Percentiles rank a stretch among this genome's conserved stretches.
phyloP scores from a whole-genome alignment of 2,329 filamentous ascomycete species.

The Chrysoporthe puriensis region DNA sequence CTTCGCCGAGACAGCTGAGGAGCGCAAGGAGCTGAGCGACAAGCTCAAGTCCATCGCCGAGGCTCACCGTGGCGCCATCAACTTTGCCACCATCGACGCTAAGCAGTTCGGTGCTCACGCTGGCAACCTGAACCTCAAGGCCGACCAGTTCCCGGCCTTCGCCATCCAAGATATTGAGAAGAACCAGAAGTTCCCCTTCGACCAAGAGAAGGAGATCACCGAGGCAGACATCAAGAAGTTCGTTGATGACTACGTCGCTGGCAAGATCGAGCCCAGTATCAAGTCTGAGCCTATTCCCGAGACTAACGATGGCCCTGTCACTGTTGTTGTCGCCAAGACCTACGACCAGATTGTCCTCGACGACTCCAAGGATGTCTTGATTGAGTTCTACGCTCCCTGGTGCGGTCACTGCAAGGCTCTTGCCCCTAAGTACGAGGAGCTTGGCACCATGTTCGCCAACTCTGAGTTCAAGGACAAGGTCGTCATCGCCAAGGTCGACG shows the following conservation, averaged over 20 bases:
- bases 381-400: constrained; percentile 99
- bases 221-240: constrained; percentile 75
- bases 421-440: constrained; percentile 94
- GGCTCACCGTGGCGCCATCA: constrained; percentile 91
- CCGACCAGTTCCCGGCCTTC: constrained; percentile 94
- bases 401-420: constrained; percentile 99
- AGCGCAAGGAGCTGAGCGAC: constrained; percentile 78
- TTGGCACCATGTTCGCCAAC: constrained; percentile 76
- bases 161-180: constrained; percentile 94
- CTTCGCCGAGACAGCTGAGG: constrained; percentile 89
- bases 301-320: constrained; percentile 86
- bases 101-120: constrained; percentile 93
- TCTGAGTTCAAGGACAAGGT: constrained; percentile 82
- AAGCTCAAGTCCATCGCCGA: constrained; percentile 84
- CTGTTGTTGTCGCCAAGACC: constrained; percentile 87
- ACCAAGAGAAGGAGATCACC: constrained; percentile 80
- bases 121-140: constrained; percentile 94
- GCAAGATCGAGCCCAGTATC: constrained; percentile 93
- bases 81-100: constrained; percentile 97
- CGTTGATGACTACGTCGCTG: constrained; percentile 80
- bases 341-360: constrained; percentile 92
- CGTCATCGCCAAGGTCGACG: constrained; percentile 95
- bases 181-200: constrained; percentile 96
- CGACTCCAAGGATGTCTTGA: constrained; percentile 92
- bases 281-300: constrained; percentile 98